Evolutionary conservation across 495 filamentous ascomycete genomes (phyloP), one percentile per base, ranked within the genome.

Genomic region (Aspergillus hancockii): DNA sequence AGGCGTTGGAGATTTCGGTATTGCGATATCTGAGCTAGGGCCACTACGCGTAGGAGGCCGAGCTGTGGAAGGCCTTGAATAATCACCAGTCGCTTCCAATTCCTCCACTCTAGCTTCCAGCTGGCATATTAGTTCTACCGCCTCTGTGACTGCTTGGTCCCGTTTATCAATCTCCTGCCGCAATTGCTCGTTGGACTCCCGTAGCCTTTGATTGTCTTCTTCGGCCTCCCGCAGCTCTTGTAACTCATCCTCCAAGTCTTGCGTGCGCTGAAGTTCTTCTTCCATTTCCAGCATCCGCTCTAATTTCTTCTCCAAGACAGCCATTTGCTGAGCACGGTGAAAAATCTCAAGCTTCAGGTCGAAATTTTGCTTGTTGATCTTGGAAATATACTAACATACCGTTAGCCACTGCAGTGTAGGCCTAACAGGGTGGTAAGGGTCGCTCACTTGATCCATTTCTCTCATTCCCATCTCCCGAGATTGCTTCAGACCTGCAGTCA

Each of bases 331-430:
- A 12, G 77, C 70, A 18, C 88, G 81, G 62, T 96, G 89, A 64
- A 84, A 90, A 1, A 96, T 78, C 60, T 93, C 90, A 49, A 96
- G 77, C 71, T 96, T 96, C 57, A 97, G 78, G 66, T 93, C 90
- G 66, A 96, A 97, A 64, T 96, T 94, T 66, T 93, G 84, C 65
- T 95, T 95, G 66, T 88, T 87, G 47, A 96, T 75, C 49, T 83
- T 90, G 2, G 81, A 84, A 50, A 83, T 72, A 58, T 81, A 77
- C 75, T 81, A 59, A 21, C 13, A 58, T 4, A 9, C 12, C 25
- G n/a, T 65, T 13, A 58, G 50, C 52, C 61, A 38, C 63, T 57
- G 13, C 43, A 50, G 41, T 31, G 18, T 49, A 53, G 49, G 19
- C 10, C 58, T 34, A 18, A n/a, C 40, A 22, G 21, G 31, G 22